Base-by-base conservation (phyloP, 306 rosid genomes). In the Casuarina glauca region DNA sequence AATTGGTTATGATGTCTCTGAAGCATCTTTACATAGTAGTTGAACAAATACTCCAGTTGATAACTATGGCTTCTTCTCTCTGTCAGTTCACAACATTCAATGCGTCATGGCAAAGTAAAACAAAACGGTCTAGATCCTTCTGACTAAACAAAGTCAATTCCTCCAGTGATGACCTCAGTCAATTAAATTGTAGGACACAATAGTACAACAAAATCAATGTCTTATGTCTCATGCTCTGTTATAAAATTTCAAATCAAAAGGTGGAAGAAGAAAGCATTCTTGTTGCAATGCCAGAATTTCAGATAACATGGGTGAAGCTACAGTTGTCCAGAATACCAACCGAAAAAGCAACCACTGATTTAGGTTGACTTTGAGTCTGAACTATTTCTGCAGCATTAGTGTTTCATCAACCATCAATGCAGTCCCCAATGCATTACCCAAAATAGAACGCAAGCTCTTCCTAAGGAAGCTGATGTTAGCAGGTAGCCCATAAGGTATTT, bases 21-120 rank as follows among this genome's bases (percentile, higher is more conserved):
- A 82, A 92, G 93, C 90, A 95, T 88, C 89, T 79, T 89, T 88
- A 87, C 86, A 84, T 87, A 89, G 84, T 79, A 92, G 77, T 87
- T 86, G 83, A 95, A 91, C 89, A 95, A 79, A 84, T 74, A 73
- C 79, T 95, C 98, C 74, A 95, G 93, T 44, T 92, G 96, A 89
- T 80, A 74, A 74, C 93, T 91, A 15, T 67, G 90, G 76, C 93
- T 89, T 84, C 89, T 88, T 83, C 97, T 92, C 77, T 88, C 98
- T 95, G 97, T 87, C 77, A 68, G 74, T 83, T 64, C 70, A 57
- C 78, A 77, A 66, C 42, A 87, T 64, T 66, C 32, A 66, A 58
- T 78, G n/a, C 78, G 78, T 53, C 53, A 74, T 36, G 17, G 73
- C 78, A 77, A 69, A 81, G 82, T 17, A 66, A 2, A 4, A 32